Conservation (phyloP, 352 stramenopile species). For the Achlya hypogyna region DNA sequence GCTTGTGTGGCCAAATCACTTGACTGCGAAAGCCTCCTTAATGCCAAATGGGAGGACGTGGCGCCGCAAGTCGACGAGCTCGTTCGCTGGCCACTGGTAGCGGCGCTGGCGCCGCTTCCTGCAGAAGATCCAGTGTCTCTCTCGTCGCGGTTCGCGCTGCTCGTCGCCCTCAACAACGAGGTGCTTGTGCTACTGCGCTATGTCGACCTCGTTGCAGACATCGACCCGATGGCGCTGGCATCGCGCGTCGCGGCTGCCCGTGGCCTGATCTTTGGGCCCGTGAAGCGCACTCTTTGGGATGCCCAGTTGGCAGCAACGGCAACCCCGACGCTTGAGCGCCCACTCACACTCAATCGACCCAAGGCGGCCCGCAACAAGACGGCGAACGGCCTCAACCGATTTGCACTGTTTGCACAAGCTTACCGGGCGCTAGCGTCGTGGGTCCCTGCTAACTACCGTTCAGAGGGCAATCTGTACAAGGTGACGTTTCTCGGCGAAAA, state of each 20-base stretch:
- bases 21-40: constrained; percentile 36
- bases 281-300: constrained; percentile 69
- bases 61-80: constrained; percentile 45
- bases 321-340: constrained; percentile 31
- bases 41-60: constrained; percentile 43
- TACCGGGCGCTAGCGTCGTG: constrained; percentile 64
- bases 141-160: constrained; percentile 42
- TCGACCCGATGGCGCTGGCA: not conserved
- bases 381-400: constrained; percentile 36
- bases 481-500: constrained; percentile 82
- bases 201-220: constrained; percentile 19
- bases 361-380: constrained; percentile 52
- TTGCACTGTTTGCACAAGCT: constrained; percentile 75
- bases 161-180: constrained; percentile 58
- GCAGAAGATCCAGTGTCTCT: constrained; percentile 20
- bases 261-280: constrained; percentile 52
- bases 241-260: not conserved
- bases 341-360: constrained; percentile 63
- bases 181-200: constrained; percentile 49
- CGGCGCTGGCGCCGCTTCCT: constrained; percentile 37
- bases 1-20: constrained; percentile 37
- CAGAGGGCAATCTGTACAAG: constrained; percentile 65
- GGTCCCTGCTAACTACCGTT: constrained; percentile 50
- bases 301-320: constrained; percentile 43
- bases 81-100: constrained; percentile 53